Base-by-base conservation (phyloP, 495 filamentous ascomycete genomes). In the Trichoderma gamsii region DNA sequence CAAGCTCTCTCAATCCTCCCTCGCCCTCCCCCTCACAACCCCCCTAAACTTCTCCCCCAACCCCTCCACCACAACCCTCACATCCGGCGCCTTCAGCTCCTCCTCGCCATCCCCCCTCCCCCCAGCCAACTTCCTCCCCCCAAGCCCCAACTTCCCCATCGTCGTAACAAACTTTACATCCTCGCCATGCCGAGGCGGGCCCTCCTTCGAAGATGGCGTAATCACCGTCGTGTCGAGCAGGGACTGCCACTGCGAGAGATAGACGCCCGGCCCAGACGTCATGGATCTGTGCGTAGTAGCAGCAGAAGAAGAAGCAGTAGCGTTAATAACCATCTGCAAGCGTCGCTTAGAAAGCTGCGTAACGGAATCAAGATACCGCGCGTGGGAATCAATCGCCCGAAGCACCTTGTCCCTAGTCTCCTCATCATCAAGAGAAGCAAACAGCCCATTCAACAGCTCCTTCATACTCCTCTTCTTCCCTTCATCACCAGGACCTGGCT, bases 161-260 rank as follows among this genome's bases (percentile, higher is more conserved):
- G 83, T 82, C 67, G 83, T 78, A 56, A 77, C 71, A 11, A 82
- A 79, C 64, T 80, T 83, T 7, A 83, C 79, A 18, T 81, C 82
- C 64, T 75, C 79, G 3, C 85, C 87, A n/a, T 66, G 75, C n/a
- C 87, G 74, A 0, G 85, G 71, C 15, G 72, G 71, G 0, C 84
- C 85, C 18, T 72, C 71, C 0, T 76, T 73, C 13, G 71, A 72
- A 1, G 74, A 79, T 7, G 88, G 88, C 11, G 85, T 88, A 23
- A 91, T 82, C 18, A 79, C 66, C 0, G 87, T 87, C 8, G 76
- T 73, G 71, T 91, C 84, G 29, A 91, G 78, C 9, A 89, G 76
- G 21, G 80, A 71, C 73, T 90, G 84, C 88, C 88, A 91, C 49
- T 84, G 80, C 0, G 81, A 77, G 51, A 90, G 80, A 71, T 85